phyloP scores from a whole-genome alignment of 2,329 filamentous ascomycete genomes.

The Ophiostoma triangulosporum region DNA sequence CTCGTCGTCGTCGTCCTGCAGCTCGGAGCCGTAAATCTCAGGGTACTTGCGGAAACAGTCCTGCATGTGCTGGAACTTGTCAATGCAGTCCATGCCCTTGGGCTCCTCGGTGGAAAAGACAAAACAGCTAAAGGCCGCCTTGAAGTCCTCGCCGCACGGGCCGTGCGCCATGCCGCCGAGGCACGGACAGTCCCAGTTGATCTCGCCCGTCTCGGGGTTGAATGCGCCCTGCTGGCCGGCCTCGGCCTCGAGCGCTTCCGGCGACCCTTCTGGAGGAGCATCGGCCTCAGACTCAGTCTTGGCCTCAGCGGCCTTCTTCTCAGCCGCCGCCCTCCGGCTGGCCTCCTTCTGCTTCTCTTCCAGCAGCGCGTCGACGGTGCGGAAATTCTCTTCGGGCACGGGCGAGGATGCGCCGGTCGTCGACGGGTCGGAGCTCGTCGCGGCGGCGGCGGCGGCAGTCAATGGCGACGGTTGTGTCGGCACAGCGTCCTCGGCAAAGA shows the following conservation, averaged over 20 bases:
- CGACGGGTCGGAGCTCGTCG: background rate
- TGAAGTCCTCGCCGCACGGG: slow-evolving; percentile 92
- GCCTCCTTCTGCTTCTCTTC: slow-evolving; percentile 42
- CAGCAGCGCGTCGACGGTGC: slow-evolving; percentile 53
- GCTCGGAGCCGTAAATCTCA: slow-evolving; percentile 61
- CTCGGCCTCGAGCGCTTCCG: slow-evolving; percentile 58
- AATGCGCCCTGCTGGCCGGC: slow-evolving; percentile 82
- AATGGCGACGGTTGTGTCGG: slow-evolving; percentile 25
- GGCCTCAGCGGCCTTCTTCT: slow-evolving; percentile 12
- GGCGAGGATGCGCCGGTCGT: background rate
- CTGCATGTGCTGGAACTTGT: slow-evolving; percentile 98
- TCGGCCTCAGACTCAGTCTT: background rate
- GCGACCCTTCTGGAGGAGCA: slow-evolving; percentile 20
- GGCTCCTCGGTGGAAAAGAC: slow-evolving; percentile 90
- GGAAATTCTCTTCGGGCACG: slow-evolving; percentile 32
- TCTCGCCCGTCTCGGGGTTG: slow-evolving; percentile 96
- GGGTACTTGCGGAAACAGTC: slow-evolving; percentile 89
- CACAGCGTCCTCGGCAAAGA: slow-evolving; percentile 74
- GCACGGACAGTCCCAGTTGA: slow-evolving; percentile 99
- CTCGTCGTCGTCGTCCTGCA: slow-evolving; percentile 3
- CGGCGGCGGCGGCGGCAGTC: slow-evolving; percentile 19
- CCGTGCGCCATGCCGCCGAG: slow-evolving; percentile 94
- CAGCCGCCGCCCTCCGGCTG: slow-evolving; percentile 21
- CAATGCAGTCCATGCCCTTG: slow-evolving; percentile 95
- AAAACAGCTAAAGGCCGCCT: slow-evolving; percentile 92